Evolutionary conservation across 2,329 filamentous ascomycete genomes (phyloP).

Genomic region (Ceratocystis smalleyi): DNA sequence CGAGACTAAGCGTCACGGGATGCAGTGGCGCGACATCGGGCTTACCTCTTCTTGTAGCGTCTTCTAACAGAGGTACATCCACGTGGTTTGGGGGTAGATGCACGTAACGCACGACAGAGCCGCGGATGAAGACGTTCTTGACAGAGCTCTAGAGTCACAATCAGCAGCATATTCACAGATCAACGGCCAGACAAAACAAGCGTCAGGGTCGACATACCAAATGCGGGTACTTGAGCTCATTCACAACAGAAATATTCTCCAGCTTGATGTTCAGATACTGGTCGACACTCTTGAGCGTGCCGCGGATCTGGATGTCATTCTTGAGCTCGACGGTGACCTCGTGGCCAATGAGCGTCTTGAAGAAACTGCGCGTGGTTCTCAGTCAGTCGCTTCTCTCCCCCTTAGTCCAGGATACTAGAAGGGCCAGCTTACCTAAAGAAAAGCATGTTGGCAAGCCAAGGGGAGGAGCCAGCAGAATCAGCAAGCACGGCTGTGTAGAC

Average conservation of each 20-base stretch:
- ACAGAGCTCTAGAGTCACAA: slow-evolving; percentile 44
- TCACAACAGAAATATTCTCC: slow-evolving; percentile 82
- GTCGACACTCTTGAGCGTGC: slow-evolving; percentile 90
- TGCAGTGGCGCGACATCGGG: background rate
- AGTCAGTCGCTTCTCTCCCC: background rate
- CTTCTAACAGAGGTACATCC: slow-evolving; percentile 73
- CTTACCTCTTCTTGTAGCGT: slow-evolving; percentile 74
- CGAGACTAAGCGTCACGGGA: too few relatives aligned
- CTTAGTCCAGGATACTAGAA: background rate
- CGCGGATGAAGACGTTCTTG: slow-evolving; percentile 91
- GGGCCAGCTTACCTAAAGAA: slow-evolving; percentile 29
- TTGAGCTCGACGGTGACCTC: slow-evolving; percentile 98
- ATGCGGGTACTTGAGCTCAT: slow-evolving; percentile 90
- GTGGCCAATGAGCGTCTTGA: slow-evolving; percentile 96
- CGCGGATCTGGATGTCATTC: slow-evolving; percentile 95
- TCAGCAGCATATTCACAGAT: background rate
- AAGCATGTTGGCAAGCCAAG: slow-evolving; percentile 25
- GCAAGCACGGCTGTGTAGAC: background rate
- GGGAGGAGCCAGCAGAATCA: background rate
- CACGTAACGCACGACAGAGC: slow-evolving; percentile 84
- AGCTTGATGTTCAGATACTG: slow-evolving; percentile 99
- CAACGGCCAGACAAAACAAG: background rate
- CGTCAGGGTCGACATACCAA: slow-evolving; percentile 40
- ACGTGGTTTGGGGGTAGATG: slow-evolving; percentile 71
- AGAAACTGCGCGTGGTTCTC: slow-evolving; percentile 48